Conservation (phyloP, 495 filamentous ascomycete genomes). For the Aspergillus nanangensis region DNA sequence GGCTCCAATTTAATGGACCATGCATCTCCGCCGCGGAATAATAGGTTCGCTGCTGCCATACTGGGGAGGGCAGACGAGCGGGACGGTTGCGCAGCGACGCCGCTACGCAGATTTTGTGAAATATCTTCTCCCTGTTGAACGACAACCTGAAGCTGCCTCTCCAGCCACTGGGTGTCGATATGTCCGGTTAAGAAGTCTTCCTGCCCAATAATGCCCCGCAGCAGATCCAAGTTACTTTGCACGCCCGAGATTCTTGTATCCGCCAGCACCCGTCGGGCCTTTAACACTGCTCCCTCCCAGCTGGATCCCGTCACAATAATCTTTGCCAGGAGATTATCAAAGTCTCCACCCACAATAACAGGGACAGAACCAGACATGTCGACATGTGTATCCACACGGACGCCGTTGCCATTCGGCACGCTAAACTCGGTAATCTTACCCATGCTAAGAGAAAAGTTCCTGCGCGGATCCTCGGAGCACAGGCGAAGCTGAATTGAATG, state of each 20-base stretch:
- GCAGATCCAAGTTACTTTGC: conserved; percentile 50
- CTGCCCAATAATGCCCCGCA: conserved; percentile 49
- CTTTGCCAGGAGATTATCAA: conserved; percentile 58
- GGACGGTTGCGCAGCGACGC: neutral
- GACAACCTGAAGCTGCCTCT: conserved; percentile 37
- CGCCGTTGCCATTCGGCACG: conserved; percentile 51
- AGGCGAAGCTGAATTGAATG: conserved; percentile 55
- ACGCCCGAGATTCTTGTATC: conserved; percentile 51
- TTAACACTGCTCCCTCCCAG: conserved; percentile 47
- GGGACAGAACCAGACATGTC: conserved; percentile 22
- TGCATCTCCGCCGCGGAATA: conserved; percentile 53
- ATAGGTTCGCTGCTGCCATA: conserved; percentile 28
- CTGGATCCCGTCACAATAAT: conserved; percentile 52
- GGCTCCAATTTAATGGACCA: conserved; percentile 49
- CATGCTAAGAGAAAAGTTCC: conserved; percentile 51
- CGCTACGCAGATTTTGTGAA: conserved; percentile 9
- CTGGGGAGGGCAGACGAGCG: conserved; percentile 1
- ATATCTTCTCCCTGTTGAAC: conserved; percentile 27
- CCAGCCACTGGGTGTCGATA: conserved; percentile 57
- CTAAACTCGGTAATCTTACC: conserved; percentile 50
- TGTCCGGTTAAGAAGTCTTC: conserved; percentile 37
- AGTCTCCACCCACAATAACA: conserved; percentile 48
- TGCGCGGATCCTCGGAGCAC: conserved; percentile 52
- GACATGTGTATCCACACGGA: conserved; percentile 54
- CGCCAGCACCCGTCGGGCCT: conserved; percentile 48